Evolutionary conservation across 768 basidiomycete species (phyloP).

Genomic region (Clavulina sp.): DNA sequence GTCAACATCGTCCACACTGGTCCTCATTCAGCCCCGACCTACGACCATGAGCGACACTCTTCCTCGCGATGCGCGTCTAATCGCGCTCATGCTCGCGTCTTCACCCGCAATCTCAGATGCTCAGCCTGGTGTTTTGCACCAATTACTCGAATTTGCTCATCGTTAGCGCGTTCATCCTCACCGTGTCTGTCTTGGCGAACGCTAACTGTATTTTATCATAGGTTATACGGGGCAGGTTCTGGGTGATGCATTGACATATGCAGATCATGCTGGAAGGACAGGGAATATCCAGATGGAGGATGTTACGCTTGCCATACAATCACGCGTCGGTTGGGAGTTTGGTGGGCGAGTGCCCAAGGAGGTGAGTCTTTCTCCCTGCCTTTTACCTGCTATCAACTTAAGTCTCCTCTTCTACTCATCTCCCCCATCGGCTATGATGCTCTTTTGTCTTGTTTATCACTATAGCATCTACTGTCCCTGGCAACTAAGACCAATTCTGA

Average conservation of each 20-base stretch:
- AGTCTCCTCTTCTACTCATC: not conserved
- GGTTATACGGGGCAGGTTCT: slow-evolving; percentile 62
- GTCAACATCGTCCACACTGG: no score
- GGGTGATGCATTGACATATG: slow-evolving; percentile 72
- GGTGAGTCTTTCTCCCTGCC: slow-evolving; percentile 27
- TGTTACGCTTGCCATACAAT: slow-evolving; percentile 63
- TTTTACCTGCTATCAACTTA: not conserved
- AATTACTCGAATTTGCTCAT: slow-evolving; percentile 73
- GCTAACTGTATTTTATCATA: not conserved
- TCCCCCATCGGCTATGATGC: not conserved
- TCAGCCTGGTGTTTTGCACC: slow-evolving; percentile 72
- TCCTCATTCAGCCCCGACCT: no score
- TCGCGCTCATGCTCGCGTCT: slow-evolving; percentile 67
- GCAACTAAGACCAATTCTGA: slow-evolving; percentile 69
- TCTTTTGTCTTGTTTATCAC: not conserved
- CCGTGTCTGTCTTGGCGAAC: not conserved
- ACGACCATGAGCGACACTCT: no score
- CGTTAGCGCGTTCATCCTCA: slow-evolving; percentile 18
- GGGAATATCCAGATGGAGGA: slow-evolving; percentile 77
- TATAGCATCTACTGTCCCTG: slow-evolving; percentile 57
- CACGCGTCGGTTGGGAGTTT: slow-evolving; percentile 84
- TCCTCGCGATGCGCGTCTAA: slow-evolving; percentile 71
- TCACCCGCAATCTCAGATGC: slow-evolving; percentile 73
- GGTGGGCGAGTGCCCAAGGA: slow-evolving; percentile 80
- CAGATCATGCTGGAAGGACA: slow-evolving; percentile 64